Percentiles rank a stretch among this genome's conserved stretches.
These are phyloP conservation scores for Sclerotinia minor DNA, from an alignment of 2,329 filamentous ascomycete species.

Conservation along the genomic window DNA sequence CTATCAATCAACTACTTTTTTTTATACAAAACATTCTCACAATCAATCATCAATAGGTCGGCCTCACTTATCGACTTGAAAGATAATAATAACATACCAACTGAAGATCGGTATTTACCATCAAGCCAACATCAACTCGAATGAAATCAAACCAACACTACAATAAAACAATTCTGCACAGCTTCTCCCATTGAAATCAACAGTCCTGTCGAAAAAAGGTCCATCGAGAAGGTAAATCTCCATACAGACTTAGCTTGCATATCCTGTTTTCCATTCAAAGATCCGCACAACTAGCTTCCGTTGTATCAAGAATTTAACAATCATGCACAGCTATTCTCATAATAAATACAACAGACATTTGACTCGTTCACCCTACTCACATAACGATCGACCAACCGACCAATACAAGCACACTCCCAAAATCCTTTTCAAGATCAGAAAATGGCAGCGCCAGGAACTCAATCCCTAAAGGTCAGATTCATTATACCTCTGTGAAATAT, in stretches of 20 bases:
- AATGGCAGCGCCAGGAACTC: slow-evolving; percentile 22
- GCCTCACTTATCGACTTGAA: not conserved
- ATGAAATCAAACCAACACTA: not conserved
- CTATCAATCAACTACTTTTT: not conserved
- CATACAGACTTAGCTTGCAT: not conserved
- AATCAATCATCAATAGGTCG: not conserved
- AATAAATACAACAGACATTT: not conserved
- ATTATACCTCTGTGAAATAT: not conserved
- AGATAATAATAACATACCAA: slow-evolving; percentile 5
- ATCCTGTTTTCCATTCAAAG: not conserved
- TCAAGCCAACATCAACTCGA: not conserved
- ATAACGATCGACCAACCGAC: not conserved
- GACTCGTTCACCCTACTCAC: not conserved
- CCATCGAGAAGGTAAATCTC: not conserved
- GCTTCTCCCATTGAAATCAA: not conserved
- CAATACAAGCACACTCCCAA: not conserved
- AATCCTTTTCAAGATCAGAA: not conserved
- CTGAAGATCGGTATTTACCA: not conserved
- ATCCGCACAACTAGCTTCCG: not conserved
- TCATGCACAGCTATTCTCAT: not conserved
- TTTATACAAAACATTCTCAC: not conserved
- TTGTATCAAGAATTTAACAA: slow-evolving; percentile 3
- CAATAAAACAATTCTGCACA: not conserved
- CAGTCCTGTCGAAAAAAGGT: not conserved
- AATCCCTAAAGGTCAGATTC: slow-evolving; percentile 25